Conservation (phyloP, 345 rosid species). For the Lenwebbia sp. region DNA sequence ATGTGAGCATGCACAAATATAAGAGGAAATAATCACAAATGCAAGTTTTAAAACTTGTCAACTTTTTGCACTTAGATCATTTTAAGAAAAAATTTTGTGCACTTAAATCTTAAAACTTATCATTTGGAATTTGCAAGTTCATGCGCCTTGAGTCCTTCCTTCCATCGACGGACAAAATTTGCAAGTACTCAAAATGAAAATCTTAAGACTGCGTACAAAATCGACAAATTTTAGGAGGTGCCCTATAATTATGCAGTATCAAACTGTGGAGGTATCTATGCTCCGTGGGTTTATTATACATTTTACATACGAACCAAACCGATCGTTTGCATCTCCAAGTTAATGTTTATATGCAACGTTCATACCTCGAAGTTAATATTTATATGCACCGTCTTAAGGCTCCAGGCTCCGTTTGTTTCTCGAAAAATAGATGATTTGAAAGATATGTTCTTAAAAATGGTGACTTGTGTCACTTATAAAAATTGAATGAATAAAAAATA, state of each 20-base stretch:
- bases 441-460: too few species aligned
- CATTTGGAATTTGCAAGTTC: not conserved
- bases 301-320: not conserved
- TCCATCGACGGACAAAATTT: not conserved
- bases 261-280: not conserved
- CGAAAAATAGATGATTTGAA: too few species aligned
- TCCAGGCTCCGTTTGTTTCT: too few species aligned
- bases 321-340: not conserved
- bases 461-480: too few species aligned
- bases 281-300: not conserved
- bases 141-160: not conserved
- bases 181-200: not conserved
- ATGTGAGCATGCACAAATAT: not conserved
- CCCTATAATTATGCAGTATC: not conserved
- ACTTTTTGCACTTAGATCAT: too few species aligned
- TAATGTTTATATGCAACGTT: too few species aligned
- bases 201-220: not conserved
- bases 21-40: not conserved
- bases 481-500: too few species aligned
- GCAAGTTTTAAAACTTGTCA: not conserved
- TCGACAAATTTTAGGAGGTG: not conserved
- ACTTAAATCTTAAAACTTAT: not conserved
- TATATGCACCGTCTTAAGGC: too few species aligned
- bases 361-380: too few species aligned
- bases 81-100: not conserved